phyloP scores from a whole-genome alignment of 306 rosid genomes.

The Bauhinia variegata region DNA sequence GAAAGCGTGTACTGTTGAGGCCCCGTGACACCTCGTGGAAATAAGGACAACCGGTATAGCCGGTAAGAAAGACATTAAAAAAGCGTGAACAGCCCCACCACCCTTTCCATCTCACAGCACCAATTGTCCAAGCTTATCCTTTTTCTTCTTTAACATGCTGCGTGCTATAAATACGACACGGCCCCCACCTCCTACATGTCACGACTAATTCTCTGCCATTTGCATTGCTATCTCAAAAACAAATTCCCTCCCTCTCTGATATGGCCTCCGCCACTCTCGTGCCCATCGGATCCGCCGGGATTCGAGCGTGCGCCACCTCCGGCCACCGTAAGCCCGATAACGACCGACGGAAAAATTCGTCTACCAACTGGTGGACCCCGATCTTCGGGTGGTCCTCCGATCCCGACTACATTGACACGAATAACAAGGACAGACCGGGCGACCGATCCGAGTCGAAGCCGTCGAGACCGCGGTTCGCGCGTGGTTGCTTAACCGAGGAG shows the following conservation, averaged over 20 bases:
- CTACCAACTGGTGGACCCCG: slow-evolving; percentile 81
- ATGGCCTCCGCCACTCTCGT: slow-evolving; percentile 67
- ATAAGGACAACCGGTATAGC: slow-evolving; percentile 41
- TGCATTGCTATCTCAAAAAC: too few species aligned
- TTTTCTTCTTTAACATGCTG: slow-evolving; percentile 29
- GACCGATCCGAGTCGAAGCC: slow-evolving; percentile 7
- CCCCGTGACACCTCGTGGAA: too few species aligned
- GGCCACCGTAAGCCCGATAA: slow-evolving; percentile 41
- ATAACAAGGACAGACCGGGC: slow-evolving; percentile 26
- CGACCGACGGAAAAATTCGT: slow-evolving; percentile 43
- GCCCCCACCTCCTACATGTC: background rate
- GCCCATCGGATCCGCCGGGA: slow-evolving; percentile 36
- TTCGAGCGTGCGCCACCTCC: slow-evolving; percentile 53
- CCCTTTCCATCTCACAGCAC: background rate
- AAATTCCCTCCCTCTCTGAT: background rate
- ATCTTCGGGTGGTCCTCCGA: slow-evolving; percentile 80
- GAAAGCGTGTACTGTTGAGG: too few species aligned
- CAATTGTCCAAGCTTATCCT: slow-evolving; percentile 73
- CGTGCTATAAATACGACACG: slow-evolving; percentile 36
- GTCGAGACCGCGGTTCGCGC: slow-evolving; percentile 51
- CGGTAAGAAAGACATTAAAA: slow-evolving; percentile 39
- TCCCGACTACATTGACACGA: slow-evolving; percentile 78
- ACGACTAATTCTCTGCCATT: too few species aligned
- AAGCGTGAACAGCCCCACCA: slow-evolving; percentile 41
- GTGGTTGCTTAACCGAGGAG: slow-evolving; percentile 84